A percentile compares a stretch with the other conserved stretches of the same genome.
phyloP scores from a whole-genome alignment of 306 rosid genomes.

The Potentilla sterilis region DNA sequence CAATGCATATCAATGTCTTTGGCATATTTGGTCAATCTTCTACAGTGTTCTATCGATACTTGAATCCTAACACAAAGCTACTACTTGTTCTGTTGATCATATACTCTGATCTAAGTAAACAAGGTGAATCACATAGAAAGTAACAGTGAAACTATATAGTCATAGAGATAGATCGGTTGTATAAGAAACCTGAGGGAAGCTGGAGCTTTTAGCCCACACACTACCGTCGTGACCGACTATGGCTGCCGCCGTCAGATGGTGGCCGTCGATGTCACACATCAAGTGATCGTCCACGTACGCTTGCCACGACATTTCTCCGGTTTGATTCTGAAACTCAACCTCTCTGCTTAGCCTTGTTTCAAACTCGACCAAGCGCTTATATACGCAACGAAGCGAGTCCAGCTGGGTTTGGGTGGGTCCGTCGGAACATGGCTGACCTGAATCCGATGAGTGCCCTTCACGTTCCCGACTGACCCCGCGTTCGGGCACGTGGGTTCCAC shows the following conservation, averaged over 20 bases:
- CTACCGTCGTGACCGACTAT: slow-evolving; percentile 72
- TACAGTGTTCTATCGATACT: no score
- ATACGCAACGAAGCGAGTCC: neutral
- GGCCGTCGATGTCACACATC: slow-evolving; percentile 69
- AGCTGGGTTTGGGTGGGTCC: neutral
- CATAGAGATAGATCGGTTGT: neutral
- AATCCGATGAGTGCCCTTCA: slow-evolving; percentile 29
- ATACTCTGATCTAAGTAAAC: no score
- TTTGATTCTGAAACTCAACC: neutral
- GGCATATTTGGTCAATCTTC: neutral
- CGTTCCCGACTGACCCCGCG: slow-evolving; percentile 14
- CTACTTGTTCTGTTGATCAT: neutral
- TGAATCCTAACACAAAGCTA: no score
- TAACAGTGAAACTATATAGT: neutral
- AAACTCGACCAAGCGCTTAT: neutral
- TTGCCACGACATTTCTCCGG: slow-evolving; percentile 76
- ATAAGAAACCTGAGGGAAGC: slow-evolving; percentile 68
- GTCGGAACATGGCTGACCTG: slow-evolving; percentile 8
- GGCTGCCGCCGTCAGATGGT: slow-evolving; percentile 55
- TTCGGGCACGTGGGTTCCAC: slow-evolving; percentile 9
- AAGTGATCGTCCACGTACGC: slow-evolving; percentile 81
- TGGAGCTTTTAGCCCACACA: slow-evolving; percentile 77
- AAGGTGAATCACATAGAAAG: neutral
- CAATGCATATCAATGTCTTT: neutral
- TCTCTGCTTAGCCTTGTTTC: neutral